Conservation (phyloP, 257 asterid species). For the Leptodermis oblonga region DNA sequence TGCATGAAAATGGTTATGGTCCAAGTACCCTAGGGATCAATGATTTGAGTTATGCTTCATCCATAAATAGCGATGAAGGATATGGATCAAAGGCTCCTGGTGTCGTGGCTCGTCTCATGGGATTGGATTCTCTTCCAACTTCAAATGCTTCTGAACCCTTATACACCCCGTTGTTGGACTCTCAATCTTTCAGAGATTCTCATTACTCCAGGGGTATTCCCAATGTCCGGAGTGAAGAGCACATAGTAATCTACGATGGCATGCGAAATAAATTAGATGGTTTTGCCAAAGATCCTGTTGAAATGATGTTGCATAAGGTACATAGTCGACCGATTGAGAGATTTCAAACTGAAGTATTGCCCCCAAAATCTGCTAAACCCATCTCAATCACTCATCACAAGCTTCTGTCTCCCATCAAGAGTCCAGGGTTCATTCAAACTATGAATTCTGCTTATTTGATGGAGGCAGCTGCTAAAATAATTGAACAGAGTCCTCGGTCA, state of each 20-base stretch:
- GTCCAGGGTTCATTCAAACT: constrained; percentile 85
- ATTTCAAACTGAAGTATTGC: constrained; percentile 79
- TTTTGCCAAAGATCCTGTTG: constrained; percentile 58
- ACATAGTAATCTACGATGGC: constrained; percentile 68
- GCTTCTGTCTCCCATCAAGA: constrained; percentile 82
- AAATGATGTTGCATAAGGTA: constrained; percentile 56
- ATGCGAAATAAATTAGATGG: constrained; percentile 83
- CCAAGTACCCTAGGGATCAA: constrained; percentile 29
- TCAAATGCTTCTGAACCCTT: constrained; percentile 49
- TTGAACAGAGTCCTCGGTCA: constrained; percentile 84
- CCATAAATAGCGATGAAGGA: constrained; percentile 54
- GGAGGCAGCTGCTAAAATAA: constrained; percentile 86
- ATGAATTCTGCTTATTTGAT: constrained; percentile 83
- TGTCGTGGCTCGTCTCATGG: constrained; percentile 99
- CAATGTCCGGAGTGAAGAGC: constrained; percentile 54
- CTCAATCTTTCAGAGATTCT: constrained; percentile 60
- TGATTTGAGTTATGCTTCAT: constrained; percentile 46
- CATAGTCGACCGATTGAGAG: constrained; percentile 70
- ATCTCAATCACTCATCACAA: constrained; percentile 62
- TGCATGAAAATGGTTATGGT: constrained; percentile 44
- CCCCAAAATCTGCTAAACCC: constrained; percentile 83
- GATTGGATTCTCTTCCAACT: constrained; percentile 79
- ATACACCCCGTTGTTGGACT: constrained; percentile 38
- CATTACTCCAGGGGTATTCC: constrained; percentile 40
- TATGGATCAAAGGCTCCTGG: constrained; percentile 72